Evolutionary conservation across 768 basidiomycete species (phyloP).

Genomic region (Pleurotus salmoneostramineus): DNA sequence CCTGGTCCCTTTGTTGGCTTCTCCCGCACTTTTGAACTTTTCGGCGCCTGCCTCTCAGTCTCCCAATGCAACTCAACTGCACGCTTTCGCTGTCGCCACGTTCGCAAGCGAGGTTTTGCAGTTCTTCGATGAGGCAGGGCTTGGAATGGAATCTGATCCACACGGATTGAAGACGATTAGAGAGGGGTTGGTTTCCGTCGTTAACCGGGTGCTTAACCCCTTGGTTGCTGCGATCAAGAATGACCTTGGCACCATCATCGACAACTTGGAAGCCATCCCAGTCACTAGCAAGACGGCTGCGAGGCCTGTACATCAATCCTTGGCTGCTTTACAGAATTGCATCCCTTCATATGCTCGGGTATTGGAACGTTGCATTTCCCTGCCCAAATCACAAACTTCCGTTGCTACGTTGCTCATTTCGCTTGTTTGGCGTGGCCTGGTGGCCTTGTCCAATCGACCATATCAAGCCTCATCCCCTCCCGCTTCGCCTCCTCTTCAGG

Average conservation of each 20-base stretch:
- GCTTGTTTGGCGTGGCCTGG: conserved; percentile 68
- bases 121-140: conserved; percentile 60
- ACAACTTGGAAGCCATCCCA: conserved; percentile 51
- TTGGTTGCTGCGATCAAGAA: conserved; percentile 57
- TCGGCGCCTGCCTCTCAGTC: conserved; percentile 45
- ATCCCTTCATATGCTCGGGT: conserved; percentile 61
- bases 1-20: conserved; percentile 63
- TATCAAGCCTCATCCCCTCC: conserved; percentile 33
- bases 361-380: conserved; percentile 51
- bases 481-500: conserved; percentile 30
- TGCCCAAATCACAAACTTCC: conserved; percentile 50
- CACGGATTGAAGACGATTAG: conserved; percentile 68
- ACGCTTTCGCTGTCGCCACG: conserved; percentile 63
- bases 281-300: conserved; percentile 22
- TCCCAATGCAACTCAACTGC: conserved; percentile 64
- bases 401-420: conserved; percentile 73
- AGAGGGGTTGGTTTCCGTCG: conserved; percentile 66
- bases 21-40: conserved; percentile 53
- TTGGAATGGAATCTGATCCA: conserved; percentile 57
- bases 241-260: conserved; percentile 58
- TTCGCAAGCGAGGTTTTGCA: conserved; percentile 75
- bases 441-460: conserved; percentile 66
- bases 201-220: conserved; percentile 64
- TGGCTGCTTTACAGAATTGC: conserved; percentile 51
- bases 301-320: conserved; percentile 48